Base-by-base conservation (phyloP, 2,329 filamentous ascomycete genomes). In the Eutypella sp. region DNA sequence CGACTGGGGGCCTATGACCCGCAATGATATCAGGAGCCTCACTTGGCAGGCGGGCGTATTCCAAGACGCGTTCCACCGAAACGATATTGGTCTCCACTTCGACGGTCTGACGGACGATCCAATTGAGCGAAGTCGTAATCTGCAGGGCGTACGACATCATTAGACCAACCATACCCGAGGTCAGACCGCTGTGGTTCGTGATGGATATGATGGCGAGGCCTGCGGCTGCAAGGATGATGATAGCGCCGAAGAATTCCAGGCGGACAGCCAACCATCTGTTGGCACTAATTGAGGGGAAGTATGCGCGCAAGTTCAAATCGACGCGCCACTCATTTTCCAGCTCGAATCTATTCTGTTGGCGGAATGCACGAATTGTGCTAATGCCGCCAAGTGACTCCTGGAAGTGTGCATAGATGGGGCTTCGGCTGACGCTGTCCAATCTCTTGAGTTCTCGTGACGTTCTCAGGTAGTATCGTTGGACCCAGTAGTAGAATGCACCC, bases 21-120 rank as follows among this genome's bases (percentile, higher is more conserved):
- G 88, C 86, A 57, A 97, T 87, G 54, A 97, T 89, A 65, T 99
- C 93, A 7, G 91, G 89, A 42, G 93, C 92, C 71, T 99, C 93
- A 66, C 87, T 93, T 22, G 92, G 91, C 52, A 99, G 78, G 42
- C 81, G 79, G 47, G 92, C 89, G 69, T 99, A 99, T 68, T 99
- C 95, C 41, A 99, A 82, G 40, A 99, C 91, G 61, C 93, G 87
- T 76, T 99, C 93, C 31, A 99, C 93, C 9, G 92, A 96, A 39
- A 99, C 92, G 61, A 99, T 99, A 68, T 99, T 99, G n/a, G 92
- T 97, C 75, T 99, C 95, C n/a, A 99, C 93, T 68, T 99, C 95
- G 27, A 99, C 93, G 0, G 91, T 96, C 70, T 99, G 93, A 48
- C 95, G 84, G 42, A 99, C 93, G 61, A 99, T 96, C 93, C 93